phyloP scores from a whole-genome alignment of 805 yeast genomes.

The Ogataea nitratoaversa region DNA sequence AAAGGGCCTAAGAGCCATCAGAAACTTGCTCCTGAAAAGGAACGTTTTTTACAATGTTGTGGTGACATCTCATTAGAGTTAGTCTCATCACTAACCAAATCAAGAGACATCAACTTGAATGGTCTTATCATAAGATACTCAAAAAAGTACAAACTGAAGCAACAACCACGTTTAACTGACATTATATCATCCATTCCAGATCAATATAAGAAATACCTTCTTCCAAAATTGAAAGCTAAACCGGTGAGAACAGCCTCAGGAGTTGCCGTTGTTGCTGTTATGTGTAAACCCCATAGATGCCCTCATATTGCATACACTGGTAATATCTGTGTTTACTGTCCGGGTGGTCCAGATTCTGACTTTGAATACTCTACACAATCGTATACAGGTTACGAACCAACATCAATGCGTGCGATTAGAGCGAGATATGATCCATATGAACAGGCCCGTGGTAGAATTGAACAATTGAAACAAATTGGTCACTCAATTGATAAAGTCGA shows the following conservation, averaged over 20 bases:
- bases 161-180: constrained; percentile 93
- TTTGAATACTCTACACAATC: constrained; percentile 98
- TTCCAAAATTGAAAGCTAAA: constrained; percentile 95
- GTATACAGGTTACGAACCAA: constrained; percentile 97
- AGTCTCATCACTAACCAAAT: constrained; percentile 67
- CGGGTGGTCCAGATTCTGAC: constrained; percentile 98
- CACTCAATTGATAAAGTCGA: constrained; percentile 97
- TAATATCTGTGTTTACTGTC: constrained; percentile 96
- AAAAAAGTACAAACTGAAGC: constrained; percentile 84
- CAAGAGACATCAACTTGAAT: constrained; percentile 81
- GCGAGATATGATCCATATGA: constrained; percentile 98
- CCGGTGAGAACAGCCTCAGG: constrained; percentile 99
- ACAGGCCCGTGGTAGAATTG: constrained; percentile 96
- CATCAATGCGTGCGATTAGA: constrained; percentile 98
- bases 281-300: constrained; percentile 99
- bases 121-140: constrained; percentile 83
- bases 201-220: constrained; percentile 83
- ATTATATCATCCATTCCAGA: constrained; percentile 94
- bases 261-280: constrained; percentile 97
- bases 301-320: constrained; percentile 99
- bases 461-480: constrained; percentile 90
- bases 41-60: constrained; percentile 87
- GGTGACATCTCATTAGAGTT: constrained; percentile 86
- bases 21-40: constrained; percentile 84
- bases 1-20: constrained; percentile 44